Conservation (phyloP, 208 protist species). For the Polymyxa betae region DNA sequence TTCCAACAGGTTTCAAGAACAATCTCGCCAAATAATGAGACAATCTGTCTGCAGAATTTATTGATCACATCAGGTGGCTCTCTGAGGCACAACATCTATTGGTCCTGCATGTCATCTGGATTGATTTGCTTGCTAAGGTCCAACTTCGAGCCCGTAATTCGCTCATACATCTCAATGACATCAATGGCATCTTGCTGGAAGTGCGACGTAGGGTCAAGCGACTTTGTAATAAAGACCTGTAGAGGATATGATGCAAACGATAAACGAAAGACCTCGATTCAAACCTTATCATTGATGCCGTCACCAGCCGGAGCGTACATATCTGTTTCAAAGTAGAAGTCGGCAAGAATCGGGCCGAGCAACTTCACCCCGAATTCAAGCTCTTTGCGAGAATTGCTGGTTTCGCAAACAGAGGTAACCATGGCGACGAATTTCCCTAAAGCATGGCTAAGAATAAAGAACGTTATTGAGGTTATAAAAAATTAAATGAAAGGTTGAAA, state of each 20-base stretch:
- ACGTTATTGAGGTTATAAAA: too few relatives aligned
- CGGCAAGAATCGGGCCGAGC: slow-evolving; percentile 75
- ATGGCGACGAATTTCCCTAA: slow-evolving; percentile 96
- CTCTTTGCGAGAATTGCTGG: slow-evolving; percentile 88
- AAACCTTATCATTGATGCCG: slow-evolving; percentile 81
- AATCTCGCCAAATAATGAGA: too few relatives aligned
- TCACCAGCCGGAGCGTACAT: slow-evolving; percentile 84
- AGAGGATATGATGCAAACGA: too few relatives aligned
- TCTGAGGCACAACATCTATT: not conserved
- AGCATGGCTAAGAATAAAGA: too few relatives aligned
- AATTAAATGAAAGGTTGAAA: too few relatives aligned
- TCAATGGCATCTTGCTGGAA: slow-evolving; percentile 96
- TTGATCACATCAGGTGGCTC: too few relatives aligned
- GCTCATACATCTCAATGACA: slow-evolving; percentile 92
- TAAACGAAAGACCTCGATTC: too few relatives aligned
- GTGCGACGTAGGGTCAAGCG: slow-evolving; percentile 92
- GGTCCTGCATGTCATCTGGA: not conserved
- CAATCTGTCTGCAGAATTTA: too few relatives aligned
- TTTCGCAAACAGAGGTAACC: slow-evolving; percentile 95
- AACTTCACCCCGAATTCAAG: slow-evolving; percentile 87
- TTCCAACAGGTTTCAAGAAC: too few relatives aligned
- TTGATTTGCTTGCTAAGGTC: slow-evolving; percentile 61
- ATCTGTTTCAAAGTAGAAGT: slow-evolving; percentile 19
- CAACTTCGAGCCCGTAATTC: slow-evolving; percentile 88
- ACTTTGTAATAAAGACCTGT: slow-evolving; percentile 92